A percentile compares a stretch with the other conserved stretches of the same genome.
Evolutionary conservation across 2,329 filamentous ascomycete species (phyloP).

Genomic region (Lachnellula suecica): DNA sequence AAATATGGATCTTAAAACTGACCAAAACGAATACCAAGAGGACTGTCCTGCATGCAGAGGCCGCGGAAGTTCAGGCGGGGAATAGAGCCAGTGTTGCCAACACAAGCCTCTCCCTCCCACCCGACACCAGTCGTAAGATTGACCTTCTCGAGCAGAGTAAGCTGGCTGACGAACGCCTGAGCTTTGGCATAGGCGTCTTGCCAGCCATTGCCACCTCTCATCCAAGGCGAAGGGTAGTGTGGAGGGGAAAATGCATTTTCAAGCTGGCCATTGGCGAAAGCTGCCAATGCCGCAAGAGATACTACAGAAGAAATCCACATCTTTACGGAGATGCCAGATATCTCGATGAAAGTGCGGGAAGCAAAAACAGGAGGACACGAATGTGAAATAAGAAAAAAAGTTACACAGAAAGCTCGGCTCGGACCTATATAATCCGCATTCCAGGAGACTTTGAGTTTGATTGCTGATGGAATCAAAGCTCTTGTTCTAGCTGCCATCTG

Average conservation of each 20-base stretch:
- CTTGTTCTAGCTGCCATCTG: not conserved
- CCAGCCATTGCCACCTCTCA: constrained; percentile 48
- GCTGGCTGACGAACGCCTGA: constrained; percentile 63
- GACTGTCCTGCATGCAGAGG: constrained; percentile 33
- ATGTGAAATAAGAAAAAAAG: not conserved
- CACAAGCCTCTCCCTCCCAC: constrained; percentile 32
- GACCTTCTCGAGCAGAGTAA: constrained; percentile 84
- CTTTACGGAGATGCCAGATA: not conserved
- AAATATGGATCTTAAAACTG: constrained; percentile 8
- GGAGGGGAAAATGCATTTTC: constrained; percentile 29
- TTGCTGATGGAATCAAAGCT: not conserved
- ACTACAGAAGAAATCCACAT: constrained; percentile 22
- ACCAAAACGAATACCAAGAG: constrained; percentile 40
- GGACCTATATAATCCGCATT: constrained; percentile 2
- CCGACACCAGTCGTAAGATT: constrained; percentile 85
- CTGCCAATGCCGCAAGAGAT: constrained; percentile 16
- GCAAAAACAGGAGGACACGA: not conserved
- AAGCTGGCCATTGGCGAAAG: constrained; percentile 22
- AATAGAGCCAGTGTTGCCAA: constrained; percentile 34
- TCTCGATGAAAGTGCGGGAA: constrained; percentile 1
- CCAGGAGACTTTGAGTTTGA: not conserved
- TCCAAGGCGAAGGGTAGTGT: constrained; percentile 35
- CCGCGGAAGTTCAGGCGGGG: constrained; percentile 31
- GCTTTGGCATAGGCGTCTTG: constrained; percentile 70
- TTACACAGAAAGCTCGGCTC: not conserved